Percentiles rank a stretch among this genome's conserved stretches.
These are phyloP conservation scores for Sporothrix inflata DNA, from an alignment of 2,329 filamentous ascomycete genomes.

Conservation along the genomic window DNA sequence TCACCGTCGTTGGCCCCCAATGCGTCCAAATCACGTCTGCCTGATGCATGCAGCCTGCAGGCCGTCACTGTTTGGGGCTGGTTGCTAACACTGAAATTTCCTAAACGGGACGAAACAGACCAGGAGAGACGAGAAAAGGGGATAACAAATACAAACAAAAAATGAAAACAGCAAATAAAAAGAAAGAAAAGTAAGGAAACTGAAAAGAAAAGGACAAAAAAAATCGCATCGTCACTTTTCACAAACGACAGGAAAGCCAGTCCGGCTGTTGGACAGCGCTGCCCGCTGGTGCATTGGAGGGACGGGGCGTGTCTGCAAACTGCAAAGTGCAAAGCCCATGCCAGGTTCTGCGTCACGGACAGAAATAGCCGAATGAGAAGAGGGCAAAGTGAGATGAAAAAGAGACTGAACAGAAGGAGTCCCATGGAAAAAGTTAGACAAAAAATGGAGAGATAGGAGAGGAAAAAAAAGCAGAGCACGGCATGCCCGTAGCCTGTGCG, in stretches of 20 bases:
- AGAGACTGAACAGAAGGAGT: not conserved
- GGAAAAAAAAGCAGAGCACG: not conserved
- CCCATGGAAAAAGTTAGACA: not conserved
- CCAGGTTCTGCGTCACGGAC: conserved; percentile 4
- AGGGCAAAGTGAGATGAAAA: not conserved
- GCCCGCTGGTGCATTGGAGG: not conserved
- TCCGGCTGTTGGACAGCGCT: not conserved
- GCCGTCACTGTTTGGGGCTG: not conserved
- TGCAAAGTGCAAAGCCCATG: not conserved
- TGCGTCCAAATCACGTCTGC: not conserved
- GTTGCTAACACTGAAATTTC: not conserved
- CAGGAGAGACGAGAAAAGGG: not conserved
- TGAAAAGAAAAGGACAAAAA: not conserved
- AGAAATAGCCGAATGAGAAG: not conserved
- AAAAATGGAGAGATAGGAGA: not conserved
- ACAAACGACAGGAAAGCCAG: not conserved
- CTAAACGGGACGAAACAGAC: not conserved
- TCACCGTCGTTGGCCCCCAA: not conserved
- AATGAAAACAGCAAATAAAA: not conserved
- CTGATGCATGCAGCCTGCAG: conserved; percentile 2
- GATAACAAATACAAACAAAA: not conserved
- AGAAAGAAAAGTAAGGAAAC: not conserved
- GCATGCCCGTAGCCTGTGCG: conserved; percentile 4
- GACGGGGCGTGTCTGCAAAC: not conserved
- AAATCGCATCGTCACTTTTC: not conserved